These are phyloP conservation scores for Nemania sp. DNA, from an alignment of 2,329 filamentous ascomycete species.

Conservation along the genomic window DNA sequence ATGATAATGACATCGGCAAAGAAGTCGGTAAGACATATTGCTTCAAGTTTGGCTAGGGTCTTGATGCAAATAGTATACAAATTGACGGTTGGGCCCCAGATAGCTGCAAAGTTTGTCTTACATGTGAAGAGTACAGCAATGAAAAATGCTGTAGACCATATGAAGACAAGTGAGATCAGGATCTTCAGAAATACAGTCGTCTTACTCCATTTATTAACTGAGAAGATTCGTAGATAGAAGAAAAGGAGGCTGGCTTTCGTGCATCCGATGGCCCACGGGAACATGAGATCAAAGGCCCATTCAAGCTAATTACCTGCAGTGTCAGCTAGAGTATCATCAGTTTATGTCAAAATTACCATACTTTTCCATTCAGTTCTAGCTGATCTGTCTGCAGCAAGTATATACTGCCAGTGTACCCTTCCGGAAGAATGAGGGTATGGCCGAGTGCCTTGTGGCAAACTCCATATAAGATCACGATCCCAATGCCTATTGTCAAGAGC, in stretches of 20 bases:
- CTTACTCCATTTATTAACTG: slow-evolving; percentile 15
- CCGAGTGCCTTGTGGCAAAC: slow-evolving; percentile 29
- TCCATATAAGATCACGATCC: slow-evolving; percentile 29
- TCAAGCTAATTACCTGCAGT: slow-evolving; percentile 36
- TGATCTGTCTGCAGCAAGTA: slow-evolving; percentile 29
- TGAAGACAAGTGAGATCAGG: slow-evolving; percentile 22
- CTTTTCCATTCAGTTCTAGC: too few species aligned
- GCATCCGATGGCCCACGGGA: slow-evolving; percentile 41
- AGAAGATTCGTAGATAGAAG: slow-evolving; percentile 44
- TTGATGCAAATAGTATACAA: too few species aligned
- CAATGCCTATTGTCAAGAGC: slow-evolving; percentile 33
- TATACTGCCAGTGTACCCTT: too few species aligned
- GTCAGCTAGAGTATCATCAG: neutral
- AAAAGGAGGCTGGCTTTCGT: slow-evolving; percentile 43
- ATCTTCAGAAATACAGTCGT: slow-evolving; percentile 31
- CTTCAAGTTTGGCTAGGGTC: too few species aligned
- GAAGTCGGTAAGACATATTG: too few species aligned
- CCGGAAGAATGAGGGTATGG: slow-evolving; percentile 17
- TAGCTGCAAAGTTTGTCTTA: slow-evolving; percentile 29
- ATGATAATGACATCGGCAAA: too few species aligned
- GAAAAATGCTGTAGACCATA: slow-evolving; percentile 35
- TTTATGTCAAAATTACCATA: too few species aligned
- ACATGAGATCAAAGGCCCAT: slow-evolving; percentile 39
- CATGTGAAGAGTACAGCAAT: slow-evolving; percentile 41
- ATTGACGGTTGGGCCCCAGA: slow-evolving; percentile 33